Conservation (phyloP, 192 early-diverging fungal genomes). For the Dispira parvispora region DNA sequence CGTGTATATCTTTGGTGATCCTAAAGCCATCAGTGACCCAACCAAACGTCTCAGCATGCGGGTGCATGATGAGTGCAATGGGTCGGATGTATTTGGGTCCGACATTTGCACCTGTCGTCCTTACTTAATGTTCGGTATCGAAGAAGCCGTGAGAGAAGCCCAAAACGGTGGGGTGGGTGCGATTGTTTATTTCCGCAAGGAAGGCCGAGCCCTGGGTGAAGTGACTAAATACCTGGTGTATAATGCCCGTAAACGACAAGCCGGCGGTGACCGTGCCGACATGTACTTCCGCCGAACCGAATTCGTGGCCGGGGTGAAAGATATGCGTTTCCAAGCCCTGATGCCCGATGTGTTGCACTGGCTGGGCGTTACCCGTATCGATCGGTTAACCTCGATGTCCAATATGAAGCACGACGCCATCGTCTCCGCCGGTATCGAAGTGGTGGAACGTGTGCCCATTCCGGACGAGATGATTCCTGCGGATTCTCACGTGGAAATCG, state of each 20-base stretch:
- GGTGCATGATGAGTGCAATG: constrained; percentile 95
- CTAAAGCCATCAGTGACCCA: constrained; percentile 62
- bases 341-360: constrained; percentile 96
- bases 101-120: constrained; percentile 78
- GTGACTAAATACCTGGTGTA: constrained; percentile 94
- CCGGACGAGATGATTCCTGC: constrained; percentile 78
- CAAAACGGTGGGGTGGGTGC: constrained; percentile 83
- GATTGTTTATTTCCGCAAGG: constrained; percentile 94
- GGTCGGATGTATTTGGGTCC: constrained; percentile 70
- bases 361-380: constrained; percentile 87
- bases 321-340: constrained; percentile 91
- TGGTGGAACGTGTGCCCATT: constrained; percentile 75
- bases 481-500: constrained; percentile 87
- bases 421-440: constrained; percentile 67
- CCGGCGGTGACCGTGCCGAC: constrained; percentile 73
- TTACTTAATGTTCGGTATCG: constrained; percentile 76
- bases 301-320: constrained; percentile 79
- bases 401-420: constrained; percentile 91
- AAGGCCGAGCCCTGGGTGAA: constrained; percentile 86
- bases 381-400: constrained; percentile 75
- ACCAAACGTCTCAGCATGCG: constrained; percentile 65
- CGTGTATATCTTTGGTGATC: constrained; percentile 87
- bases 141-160: constrained; percentile 73
- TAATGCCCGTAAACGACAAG: constrained; percentile 75
- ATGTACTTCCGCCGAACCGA: constrained; percentile 82